Conservation (phyloP, 257 asterid genomes). For the Nicotiana knightiana region DNA sequence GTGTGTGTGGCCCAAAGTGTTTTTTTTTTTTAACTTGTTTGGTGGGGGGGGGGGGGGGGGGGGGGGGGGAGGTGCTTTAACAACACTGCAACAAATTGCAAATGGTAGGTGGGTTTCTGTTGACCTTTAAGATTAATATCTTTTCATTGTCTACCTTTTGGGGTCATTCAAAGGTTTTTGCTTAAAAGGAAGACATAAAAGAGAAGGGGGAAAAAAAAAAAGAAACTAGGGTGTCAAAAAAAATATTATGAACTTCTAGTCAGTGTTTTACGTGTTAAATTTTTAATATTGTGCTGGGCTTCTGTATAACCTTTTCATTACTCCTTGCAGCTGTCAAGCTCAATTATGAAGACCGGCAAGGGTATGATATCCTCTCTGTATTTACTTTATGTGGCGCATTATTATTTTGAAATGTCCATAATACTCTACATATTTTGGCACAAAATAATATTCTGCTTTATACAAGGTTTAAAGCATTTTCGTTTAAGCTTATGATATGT, state of each 20-base stretch:
- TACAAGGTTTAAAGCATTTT: neutral
- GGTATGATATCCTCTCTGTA: constrained; percentile 35
- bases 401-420: neutral
- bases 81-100: neutral
- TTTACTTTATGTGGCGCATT: constrained; percentile 14
- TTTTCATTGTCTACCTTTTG: neutral
- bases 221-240: neutral
- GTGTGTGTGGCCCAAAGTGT: neutral
- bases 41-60: neutral
- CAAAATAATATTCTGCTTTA: neutral
- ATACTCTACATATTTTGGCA: neutral
- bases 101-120: neutral
- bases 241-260: neutral
- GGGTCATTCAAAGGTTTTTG: neutral
- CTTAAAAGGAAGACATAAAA: neutral
- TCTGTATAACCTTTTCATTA: constrained; percentile 1
- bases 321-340: constrained; percentile 44
- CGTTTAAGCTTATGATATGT: neutral
- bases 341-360: constrained; percentile 49
- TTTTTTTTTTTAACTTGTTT: too few species aligned
- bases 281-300: neutral
- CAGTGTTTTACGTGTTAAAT: neutral
- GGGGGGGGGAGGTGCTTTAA: neutral
- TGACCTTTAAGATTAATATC: neutral
- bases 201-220: neutral